A percentile compares a stretch with the other conserved stretches of the same genome.
phyloP scores from a whole-genome alignment of 192 early-diverging fungal species.

The Rhizoclosmatium globosum region DNA sequence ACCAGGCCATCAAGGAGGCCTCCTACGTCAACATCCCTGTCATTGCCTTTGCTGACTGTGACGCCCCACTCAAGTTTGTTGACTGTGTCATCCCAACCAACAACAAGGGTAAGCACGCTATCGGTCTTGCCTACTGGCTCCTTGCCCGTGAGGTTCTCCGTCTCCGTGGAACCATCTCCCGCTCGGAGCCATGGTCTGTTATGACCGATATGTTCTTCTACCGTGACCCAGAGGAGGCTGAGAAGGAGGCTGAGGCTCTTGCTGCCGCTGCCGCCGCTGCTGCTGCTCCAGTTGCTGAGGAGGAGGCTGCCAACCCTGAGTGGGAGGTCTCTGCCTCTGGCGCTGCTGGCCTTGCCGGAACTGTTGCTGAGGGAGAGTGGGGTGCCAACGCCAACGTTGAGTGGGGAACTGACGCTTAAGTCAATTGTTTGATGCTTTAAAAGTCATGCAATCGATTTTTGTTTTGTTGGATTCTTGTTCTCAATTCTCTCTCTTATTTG shows the following conservation, averaged over 20 bases:
- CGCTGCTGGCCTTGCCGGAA: constrained; percentile 30
- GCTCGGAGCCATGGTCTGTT: constrained; percentile 88
- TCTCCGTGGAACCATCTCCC: constrained; percentile 91
- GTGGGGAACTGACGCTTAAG: constrained; percentile 36
- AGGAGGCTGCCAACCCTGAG: constrained; percentile 34
- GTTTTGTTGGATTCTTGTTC: background rate
- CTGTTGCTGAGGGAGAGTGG: constrained; percentile 36
- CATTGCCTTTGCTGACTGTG: constrained; percentile 98
- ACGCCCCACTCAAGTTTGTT: constrained; percentile 92
- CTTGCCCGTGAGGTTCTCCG: constrained; percentile 99
- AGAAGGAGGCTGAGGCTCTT: constrained; percentile 82
- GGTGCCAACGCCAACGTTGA: constrained; percentile 41
- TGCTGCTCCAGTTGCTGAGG: constrained; percentile 23
- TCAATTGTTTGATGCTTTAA: background rate
- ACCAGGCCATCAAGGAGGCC: constrained; percentile 98
- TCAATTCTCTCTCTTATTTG: background rate
- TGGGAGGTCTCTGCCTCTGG: constrained; percentile 38
- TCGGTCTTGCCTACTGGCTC: constrained; percentile 97
- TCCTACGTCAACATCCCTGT: constrained; percentile 99
- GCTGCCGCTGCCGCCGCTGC: constrained; percentile 47
- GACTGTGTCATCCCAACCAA: constrained; percentile 99
- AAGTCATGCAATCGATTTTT: background rate
- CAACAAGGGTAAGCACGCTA: constrained; percentile 99
- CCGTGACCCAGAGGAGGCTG: constrained; percentile 97
- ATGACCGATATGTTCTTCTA: constrained; percentile 99